Percentiles rank a stretch among this genome's conserved stretches.
These are phyloP conservation scores for Lachnellula suecica DNA, from an alignment of 2,329 filamentous ascomycete species.

Conservation along the genomic window DNA sequence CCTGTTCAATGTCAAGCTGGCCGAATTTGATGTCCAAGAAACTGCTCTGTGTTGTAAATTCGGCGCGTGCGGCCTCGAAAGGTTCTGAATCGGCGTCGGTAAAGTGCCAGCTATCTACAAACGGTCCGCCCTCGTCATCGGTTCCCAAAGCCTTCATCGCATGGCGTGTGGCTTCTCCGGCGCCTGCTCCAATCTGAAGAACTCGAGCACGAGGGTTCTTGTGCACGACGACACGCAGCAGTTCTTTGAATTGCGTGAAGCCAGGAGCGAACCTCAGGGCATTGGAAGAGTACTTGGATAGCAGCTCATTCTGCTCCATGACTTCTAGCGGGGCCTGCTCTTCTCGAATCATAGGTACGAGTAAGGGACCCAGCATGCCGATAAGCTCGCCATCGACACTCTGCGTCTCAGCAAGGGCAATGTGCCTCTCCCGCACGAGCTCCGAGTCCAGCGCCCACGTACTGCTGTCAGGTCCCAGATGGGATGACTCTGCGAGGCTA, in stretches of 20 bases:
- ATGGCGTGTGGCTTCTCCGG: background rate
- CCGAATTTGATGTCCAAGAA: background rate
- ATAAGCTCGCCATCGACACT: background rate
- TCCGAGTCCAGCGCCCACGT: background rate
- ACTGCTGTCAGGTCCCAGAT: background rate
- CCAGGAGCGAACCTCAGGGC: background rate
- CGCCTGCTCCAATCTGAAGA: background rate
- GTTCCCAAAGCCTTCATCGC: background rate
- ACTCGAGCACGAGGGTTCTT: background rate
- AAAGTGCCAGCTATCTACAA: background rate
- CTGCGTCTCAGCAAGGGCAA: no score
- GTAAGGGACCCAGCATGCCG: background rate
- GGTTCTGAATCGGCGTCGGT: background rate
- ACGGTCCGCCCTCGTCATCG: no score
- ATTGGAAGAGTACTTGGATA: background rate
- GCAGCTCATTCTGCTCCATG: background rate
- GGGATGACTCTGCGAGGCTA: background rate
- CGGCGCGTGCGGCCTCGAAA: background rate
- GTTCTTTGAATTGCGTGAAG: background rate
- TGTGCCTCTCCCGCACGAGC: background rate
- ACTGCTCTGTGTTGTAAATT: background rate
- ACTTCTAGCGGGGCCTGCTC: background rate
- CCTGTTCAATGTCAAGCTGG: background rate
- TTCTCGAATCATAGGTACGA: background rate
- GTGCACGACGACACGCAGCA: background rate